Evolutionary conservation across 192 early-diverging fungal genomes (phyloP), one percentile per base, ranked within the genome.

Genomic region (Backusella liffmaniae): DNA sequence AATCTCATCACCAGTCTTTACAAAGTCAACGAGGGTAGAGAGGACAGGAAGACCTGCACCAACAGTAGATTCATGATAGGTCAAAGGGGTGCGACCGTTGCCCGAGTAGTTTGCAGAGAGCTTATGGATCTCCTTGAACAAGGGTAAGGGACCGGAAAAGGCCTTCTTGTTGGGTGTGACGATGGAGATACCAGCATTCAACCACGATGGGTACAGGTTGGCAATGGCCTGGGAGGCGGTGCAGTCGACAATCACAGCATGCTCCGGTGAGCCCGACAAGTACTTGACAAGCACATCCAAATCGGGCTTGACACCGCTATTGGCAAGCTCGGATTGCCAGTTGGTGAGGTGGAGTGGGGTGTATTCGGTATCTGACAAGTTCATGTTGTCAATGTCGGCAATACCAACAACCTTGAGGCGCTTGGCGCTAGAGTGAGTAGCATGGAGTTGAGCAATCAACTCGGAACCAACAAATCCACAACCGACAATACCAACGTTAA

Each of bases 111-210:
- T 79, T 6, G 56, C 62, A 15, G 88, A 73, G 36, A 92, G 81
- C 18, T 86, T 78, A 70, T 86, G 80, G 79, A 98, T 98, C 73
- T 87, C 87, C 36, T 89, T 86, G 84, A 90, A 99, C 32, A 97
- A 84, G 13, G 74, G 73, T 30, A 91, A 51, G 56, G 90, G 80
- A 62, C 92, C 91, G 9, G 95, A 96, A 81, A 98, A 99, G 12
- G 84, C 96, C 88, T 98, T 98, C 86, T 99, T 99, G 92, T 99
- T 99, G 46, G 97, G 98, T 2, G 98, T 98, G 39, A 98, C 96
- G 18, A 99, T 82, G 76, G 93, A 92, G 66, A 97, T 79, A 23
- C 96, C 95, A 62, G 77, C 80, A 41, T 84, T 68, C 44, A 98
- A 82, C 94, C 95, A 98, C 30, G 77, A 69, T 21, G 97, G 96